phyloP scores from a whole-genome alignment of 306 rosid species.

The Casuarina glauca region DNA sequence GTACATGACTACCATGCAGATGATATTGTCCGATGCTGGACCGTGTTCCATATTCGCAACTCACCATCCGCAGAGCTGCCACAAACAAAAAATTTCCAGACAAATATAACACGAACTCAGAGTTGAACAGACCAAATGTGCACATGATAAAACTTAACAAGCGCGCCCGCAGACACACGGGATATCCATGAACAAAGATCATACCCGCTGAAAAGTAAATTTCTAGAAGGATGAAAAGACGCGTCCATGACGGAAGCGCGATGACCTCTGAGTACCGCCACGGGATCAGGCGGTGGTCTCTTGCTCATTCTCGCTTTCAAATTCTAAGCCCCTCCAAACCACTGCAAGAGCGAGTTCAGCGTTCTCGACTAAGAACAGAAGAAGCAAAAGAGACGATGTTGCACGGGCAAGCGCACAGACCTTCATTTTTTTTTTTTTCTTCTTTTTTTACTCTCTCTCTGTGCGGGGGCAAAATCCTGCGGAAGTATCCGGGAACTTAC shows the following conservation, averaged over 20 bases:
- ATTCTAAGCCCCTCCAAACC: not conserved
- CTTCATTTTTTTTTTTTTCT: too few species aligned
- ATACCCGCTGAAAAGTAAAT: slow-evolving; percentile 72
- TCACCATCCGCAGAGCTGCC: slow-evolving; percentile 87
- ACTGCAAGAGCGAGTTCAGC: not conserved
- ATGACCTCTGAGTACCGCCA: slow-evolving; percentile 85
- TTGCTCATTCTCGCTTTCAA: slow-evolving; percentile 47
- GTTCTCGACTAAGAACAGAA: too few species aligned
- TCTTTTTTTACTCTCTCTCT: too few species aligned
- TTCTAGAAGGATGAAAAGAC: slow-evolving; percentile 62
- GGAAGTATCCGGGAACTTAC: too few species aligned
- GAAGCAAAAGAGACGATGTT: too few species aligned
- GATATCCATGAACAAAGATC: not conserved
- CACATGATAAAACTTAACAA: not conserved
- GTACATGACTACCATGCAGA: slow-evolving; percentile 63
- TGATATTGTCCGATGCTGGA: slow-evolving; percentile 70
- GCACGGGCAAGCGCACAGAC: too few species aligned
- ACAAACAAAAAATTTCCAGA: slow-evolving; percentile 1
- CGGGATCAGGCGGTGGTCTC: slow-evolving; percentile 78
- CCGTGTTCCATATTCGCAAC: slow-evolving; percentile 79
- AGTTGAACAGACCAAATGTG: too few species aligned
- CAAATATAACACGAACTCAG: not conserved
- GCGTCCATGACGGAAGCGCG: slow-evolving; percentile 81
- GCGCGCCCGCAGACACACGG: too few species aligned
- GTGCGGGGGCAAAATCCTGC: too few species aligned